phyloP scores from a whole-genome alignment of 805 yeast species.

The Cyberlindnera subsufficiens region DNA sequence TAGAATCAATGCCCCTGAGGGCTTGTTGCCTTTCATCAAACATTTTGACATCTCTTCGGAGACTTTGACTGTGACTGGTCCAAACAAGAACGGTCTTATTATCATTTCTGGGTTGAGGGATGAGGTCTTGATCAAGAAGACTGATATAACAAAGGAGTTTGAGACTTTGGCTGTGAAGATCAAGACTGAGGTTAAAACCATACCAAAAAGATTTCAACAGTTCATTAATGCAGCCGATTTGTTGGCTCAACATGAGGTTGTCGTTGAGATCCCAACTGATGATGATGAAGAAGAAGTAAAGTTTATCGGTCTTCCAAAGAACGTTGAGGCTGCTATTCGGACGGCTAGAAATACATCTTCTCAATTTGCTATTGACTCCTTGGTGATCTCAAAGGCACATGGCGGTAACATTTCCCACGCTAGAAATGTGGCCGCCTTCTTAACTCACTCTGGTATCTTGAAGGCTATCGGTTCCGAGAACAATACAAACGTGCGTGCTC shows the following conservation, averaged over 20 bases:
- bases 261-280: conserved; percentile 46
- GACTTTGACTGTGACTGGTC: conserved; percentile 22
- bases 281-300: conserved; percentile 43
- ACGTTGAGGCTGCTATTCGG: conserved; percentile 56
- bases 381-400: conserved; percentile 88
- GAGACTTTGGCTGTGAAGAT: conserved; percentile 39
- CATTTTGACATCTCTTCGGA: conserved; percentile 27
- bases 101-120: conserved; percentile 69
- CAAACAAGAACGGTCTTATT: conserved; percentile 38
- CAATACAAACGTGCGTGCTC: conserved; percentile 41
- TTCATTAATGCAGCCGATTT: conserved; percentile 55
- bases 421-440: conserved; percentile 61
- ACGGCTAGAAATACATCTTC: conserved; percentile 56
- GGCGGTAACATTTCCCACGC: conserved; percentile 77
- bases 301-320: conserved; percentile 58
- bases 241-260: conserved; percentile 48
- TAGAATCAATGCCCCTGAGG: conserved; percentile 38
- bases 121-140: conserved; percentile 49
- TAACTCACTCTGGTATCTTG: conserved; percentile 47
- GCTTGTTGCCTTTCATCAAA: conserved; percentile 27
- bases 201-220: conserved; percentile 66
- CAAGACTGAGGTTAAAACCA: conserved; percentile 47
- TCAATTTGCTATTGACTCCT: conserved; percentile 52
- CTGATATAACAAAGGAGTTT: conserved; percentile 40
- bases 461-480: conserved; percentile 33